Evolutionary conservation across 306 rosid genomes (phyloP).

Genomic region (Sophora flavescens): DNA sequence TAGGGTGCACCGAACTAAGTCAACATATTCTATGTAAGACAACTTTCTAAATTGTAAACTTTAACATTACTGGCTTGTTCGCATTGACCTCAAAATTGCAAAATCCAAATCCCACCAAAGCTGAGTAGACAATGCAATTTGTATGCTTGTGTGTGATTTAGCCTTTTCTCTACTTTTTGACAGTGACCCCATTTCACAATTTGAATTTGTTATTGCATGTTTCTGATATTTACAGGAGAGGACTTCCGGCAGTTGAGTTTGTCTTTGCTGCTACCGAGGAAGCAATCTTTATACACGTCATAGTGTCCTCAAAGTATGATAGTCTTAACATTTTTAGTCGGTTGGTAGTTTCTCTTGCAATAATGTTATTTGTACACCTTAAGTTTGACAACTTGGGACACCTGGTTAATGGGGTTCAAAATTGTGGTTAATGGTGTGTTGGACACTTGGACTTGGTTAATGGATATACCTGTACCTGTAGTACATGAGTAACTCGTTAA

Average conservation of each 20-base stretch:
- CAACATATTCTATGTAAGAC: slow-evolving; percentile 21
- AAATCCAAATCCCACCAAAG: slow-evolving; percentile 34
- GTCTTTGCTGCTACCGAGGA: slow-evolving; percentile 92
- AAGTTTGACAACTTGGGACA: too few species aligned
- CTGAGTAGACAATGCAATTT: slow-evolving; percentile 24
- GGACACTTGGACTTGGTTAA: too few species aligned
- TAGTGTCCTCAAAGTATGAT: slow-evolving; percentile 83
- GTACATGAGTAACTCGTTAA: too few species aligned
- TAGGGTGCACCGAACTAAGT: not conserved
- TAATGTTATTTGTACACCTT: too few species aligned
- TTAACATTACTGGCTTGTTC: slow-evolving; percentile 20
- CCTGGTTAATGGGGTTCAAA: too few species aligned
- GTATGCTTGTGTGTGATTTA: slow-evolving; percentile 33
- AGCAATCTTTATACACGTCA: slow-evolving; percentile 84
- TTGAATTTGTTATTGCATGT: slow-evolving; percentile 48
- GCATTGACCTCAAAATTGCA: slow-evolving; percentile 24
- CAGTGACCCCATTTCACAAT: slow-evolving; percentile 30
- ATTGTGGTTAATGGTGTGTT: too few species aligned
- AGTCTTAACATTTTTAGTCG: slow-evolving; percentile 34
- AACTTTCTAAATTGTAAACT: slow-evolving; percentile 14
- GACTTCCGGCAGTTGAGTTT: slow-evolving; percentile 88
- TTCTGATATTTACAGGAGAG: slow-evolving; percentile 72
- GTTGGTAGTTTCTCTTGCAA: slow-evolving; percentile 20
- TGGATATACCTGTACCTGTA: too few species aligned
- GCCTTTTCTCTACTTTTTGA: slow-evolving; percentile 41